Evolutionary conservation across 1,284 basidiomycete genomes (phyloP).

Genomic region (Heterobasidion occidentale): DNA sequence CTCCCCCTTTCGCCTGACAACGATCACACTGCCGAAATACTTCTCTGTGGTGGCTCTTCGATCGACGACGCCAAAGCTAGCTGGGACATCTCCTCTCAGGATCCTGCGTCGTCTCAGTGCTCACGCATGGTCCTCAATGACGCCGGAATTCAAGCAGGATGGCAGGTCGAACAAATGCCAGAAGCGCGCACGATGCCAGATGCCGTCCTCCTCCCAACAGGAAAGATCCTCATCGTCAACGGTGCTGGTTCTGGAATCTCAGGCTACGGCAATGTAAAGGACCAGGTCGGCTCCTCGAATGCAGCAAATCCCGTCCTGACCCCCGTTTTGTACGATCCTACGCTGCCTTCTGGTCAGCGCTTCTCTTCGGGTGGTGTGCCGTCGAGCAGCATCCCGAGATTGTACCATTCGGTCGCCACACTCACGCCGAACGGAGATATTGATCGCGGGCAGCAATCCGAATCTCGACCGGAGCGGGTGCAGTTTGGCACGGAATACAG

Average conservation of each 20-base stretch:
- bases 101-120: slow-evolving; percentile 67
- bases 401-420: slow-evolving; percentile 80
- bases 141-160: slow-evolving; percentile 60
- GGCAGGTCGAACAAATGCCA: slow-evolving; percentile 73
- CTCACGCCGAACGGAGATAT: slow-evolving; percentile 62
- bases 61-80: slow-evolving; percentile 55
- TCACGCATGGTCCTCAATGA: slow-evolving; percentile 59
- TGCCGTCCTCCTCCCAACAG: slow-evolving; percentile 76
- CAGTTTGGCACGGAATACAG: slow-evolving; percentile 74
- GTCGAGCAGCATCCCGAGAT: slow-evolving; percentile 61
- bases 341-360: slow-evolving; percentile 48
- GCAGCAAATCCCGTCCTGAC: slow-evolving; percentile 70
- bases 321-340: slow-evolving; percentile 70
- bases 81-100: slow-evolving; percentile 60
- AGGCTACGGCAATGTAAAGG: slow-evolving; percentile 75
- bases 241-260: slow-evolving; percentile 71
- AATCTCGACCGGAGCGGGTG: slow-evolving; percentile 66
- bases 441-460: slow-evolving; percentile 81
- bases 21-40: slow-evolving; percentile 59
- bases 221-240: slow-evolving; percentile 70
- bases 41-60: slow-evolving; percentile 74
- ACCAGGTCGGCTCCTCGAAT: slow-evolving; percentile 69
- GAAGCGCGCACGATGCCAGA: slow-evolving; percentile 71
- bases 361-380: slow-evolving; percentile 60
- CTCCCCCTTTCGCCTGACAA: slow-evolving; percentile 62